A percentile compares a stretch with the other conserved stretches of the same genome.
Conservation (phyloP, 73 alveolate genomes). For the Paramecium tetraurelia region DNA sequence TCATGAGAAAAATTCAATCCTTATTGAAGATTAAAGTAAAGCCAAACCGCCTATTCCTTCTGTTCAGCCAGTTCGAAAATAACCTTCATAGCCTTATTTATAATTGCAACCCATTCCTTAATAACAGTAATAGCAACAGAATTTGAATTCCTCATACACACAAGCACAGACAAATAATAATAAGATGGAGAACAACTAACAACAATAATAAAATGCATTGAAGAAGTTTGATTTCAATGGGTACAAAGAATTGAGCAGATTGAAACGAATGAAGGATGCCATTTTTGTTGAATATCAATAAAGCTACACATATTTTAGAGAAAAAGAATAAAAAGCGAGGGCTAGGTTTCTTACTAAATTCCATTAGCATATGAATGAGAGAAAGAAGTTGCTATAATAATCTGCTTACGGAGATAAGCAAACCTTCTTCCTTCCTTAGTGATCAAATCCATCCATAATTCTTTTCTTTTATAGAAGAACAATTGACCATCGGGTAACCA, state of each 20-base stretch:
- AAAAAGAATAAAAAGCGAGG: conserved; percentile 22
- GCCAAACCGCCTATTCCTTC: background rate
- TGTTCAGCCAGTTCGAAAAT: background rate
- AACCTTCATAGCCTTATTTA: background rate
- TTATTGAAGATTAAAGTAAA: conserved; percentile 20
- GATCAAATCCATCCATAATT: background rate
- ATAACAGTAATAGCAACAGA: background rate
- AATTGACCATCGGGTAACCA: conserved; percentile 17
- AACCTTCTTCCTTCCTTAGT: conserved; percentile 8
- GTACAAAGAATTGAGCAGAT: conserved; percentile 6
- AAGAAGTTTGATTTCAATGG: conserved; percentile 9
- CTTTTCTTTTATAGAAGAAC: background rate
- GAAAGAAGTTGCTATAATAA: background rate
- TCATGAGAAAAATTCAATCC: background rate
- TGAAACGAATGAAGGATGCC: conserved; percentile 36
- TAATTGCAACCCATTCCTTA: conserved; percentile 13
- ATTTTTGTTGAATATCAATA: background rate
- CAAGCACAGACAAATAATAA: background rate
- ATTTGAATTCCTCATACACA: background rate
- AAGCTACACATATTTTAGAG: conserved; percentile 24
- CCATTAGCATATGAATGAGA: conserved; percentile 40
- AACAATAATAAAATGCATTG: background rate
- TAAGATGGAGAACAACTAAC: background rate
- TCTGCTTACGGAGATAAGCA: background rate
- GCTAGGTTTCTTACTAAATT: conserved; percentile 24